A percentile compares a stretch with the other conserved stretches of the same genome.
Evolutionary conservation across 169 alveolate species (phyloP).

Genomic region (Eimeria praecox): DNA sequence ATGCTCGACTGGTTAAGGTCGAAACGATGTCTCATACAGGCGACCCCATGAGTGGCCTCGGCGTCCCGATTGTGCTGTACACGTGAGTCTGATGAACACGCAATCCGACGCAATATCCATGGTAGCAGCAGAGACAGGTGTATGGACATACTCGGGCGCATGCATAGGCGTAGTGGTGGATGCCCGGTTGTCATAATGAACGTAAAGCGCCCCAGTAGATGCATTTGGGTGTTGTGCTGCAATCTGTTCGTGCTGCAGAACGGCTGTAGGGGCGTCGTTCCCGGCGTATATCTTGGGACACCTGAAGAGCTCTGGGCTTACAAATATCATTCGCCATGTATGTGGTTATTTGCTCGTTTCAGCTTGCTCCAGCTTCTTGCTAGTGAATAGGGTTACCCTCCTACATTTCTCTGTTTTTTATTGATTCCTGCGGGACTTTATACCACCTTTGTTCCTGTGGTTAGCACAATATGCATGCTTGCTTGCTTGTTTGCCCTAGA

Average conservation of each 20-base stretch:
- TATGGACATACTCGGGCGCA: no score
- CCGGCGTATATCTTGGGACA: slow-evolving; percentile 12
- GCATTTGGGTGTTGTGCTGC: not conserved
- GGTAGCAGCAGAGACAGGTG: no score
- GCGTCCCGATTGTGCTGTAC: slow-evolving; percentile 32
- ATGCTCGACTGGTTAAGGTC: not conserved
- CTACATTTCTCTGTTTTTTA: not conserved
- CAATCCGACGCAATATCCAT: not conserved
- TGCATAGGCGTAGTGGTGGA: no score
- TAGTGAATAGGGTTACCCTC: not conserved
- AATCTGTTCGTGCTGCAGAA: not conserved
- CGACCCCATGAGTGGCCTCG: slow-evolving; percentile 29
- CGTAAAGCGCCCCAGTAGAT: not conserved
- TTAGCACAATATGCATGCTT: not conserved
- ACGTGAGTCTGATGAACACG: not conserved
- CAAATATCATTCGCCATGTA: slow-evolving; percentile 36
- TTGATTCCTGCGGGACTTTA: not conserved
- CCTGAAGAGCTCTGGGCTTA: slow-evolving; percentile 31
- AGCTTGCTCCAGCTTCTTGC: not conserved
- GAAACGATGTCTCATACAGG: not conserved
- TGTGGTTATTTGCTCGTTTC: not conserved
- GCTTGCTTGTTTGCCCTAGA: not conserved
- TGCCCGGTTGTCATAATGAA: no score
- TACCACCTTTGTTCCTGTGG: no score
- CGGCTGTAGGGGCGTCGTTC: slow-evolving; percentile 6